phyloP scores from a whole-genome alignment of 345 rosid species.

The Rhodamnia argentea region DNA sequence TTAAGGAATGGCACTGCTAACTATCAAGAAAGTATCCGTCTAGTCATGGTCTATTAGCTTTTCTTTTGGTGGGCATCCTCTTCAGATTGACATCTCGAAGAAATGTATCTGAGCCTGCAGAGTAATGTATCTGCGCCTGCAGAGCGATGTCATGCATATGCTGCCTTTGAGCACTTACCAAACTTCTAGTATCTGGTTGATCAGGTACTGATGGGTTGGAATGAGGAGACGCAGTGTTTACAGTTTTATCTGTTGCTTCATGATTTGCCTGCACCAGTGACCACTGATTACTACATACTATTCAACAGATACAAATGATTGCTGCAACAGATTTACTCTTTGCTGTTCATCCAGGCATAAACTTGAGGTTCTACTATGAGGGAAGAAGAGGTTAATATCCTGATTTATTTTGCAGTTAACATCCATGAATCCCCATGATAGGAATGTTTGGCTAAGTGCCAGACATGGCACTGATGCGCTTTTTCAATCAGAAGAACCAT shows the following conservation, averaged over 20 bases:
- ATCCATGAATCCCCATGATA: no score
- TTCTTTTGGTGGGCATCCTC: not conserved
- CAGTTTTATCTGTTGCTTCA: constrained; percentile 3
- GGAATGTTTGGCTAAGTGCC: not conserved
- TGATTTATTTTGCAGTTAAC: no score
- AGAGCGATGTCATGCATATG: not conserved
- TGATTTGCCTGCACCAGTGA: constrained; percentile 12
- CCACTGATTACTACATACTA: not conserved
- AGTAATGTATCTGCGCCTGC: not conserved
- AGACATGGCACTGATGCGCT: not conserved
- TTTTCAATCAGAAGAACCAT: not conserved
- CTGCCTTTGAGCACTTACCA: not conserved
- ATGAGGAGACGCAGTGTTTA: not conserved
- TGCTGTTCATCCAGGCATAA: not conserved
- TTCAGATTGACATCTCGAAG: not conserved
- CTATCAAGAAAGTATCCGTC: not conserved
- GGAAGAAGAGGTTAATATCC: no score
- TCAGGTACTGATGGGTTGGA: not conserved
- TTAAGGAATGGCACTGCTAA: not conserved
- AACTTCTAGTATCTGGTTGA: not conserved
- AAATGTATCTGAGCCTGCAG: not conserved
- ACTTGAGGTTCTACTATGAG: not conserved
- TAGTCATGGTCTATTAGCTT: not conserved
- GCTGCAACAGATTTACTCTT: not conserved
- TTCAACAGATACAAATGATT: not conserved